phyloP scores from a whole-genome alignment of 169 alveolate genomes.

The Plasmodium knowlesi region DNA sequence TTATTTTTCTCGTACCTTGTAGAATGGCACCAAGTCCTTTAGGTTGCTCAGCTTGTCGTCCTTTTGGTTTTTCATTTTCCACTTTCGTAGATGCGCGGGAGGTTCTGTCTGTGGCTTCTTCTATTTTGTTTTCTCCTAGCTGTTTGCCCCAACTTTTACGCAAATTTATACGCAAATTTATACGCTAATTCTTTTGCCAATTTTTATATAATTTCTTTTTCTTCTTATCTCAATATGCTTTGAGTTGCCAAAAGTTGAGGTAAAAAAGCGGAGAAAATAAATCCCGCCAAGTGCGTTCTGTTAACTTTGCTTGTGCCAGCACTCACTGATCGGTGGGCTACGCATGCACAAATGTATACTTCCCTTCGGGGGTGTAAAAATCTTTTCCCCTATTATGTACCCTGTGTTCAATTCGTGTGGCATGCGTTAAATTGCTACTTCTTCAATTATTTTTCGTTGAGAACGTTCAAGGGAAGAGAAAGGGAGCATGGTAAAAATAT shows the following conservation, averaged over 20 bases:
- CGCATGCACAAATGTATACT: background rate
- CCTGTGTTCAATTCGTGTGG: background rate
- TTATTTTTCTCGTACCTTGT: conserved; percentile 15
- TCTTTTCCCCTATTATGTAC: background rate
- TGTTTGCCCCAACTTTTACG: background rate
- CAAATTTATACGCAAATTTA: too few relatives aligned
- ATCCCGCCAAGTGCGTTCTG: background rate
- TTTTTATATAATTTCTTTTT: background rate
- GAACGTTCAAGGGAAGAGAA: background rate
- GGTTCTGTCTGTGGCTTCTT: background rate
- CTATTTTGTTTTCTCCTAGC: background rate
- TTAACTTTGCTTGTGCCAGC: background rate
- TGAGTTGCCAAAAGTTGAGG: background rate
- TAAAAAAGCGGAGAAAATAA: background rate
- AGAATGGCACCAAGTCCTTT: conserved; percentile 64
- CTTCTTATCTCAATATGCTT: background rate
- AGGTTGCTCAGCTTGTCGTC: conserved; percentile 38
- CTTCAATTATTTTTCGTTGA: background rate
- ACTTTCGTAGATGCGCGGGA: background rate
- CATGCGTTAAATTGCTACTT: background rate
- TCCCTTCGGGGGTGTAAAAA: background rate
- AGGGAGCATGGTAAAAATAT: background rate
- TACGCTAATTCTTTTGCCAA: background rate
- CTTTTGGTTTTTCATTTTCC: conserved; percentile 59
- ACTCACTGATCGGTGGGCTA: background rate